Evolutionary conservation across 1,139 yeast species (phyloP), one percentile per base, ranked within the genome.

Genomic region (Saccharomycopsis hybrid): DNA sequence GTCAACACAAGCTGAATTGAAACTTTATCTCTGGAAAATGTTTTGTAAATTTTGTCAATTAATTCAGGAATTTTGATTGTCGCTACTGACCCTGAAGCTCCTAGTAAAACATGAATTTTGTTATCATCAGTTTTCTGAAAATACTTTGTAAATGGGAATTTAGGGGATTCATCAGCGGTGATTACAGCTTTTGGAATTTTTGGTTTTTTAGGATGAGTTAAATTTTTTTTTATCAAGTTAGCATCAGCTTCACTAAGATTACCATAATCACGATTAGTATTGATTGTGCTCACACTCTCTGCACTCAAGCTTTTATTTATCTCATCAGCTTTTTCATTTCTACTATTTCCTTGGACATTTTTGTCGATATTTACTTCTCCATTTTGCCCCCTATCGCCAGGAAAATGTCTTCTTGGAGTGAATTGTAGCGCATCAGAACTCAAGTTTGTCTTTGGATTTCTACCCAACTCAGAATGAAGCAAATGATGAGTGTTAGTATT

Each of bases 61-160:
- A 89, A 85, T 57, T 85, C 66, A 0, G 96, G 96, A 35, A 92
- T 84, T 63, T 92, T 92, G 54, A 90, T 88, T 2, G 97, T 87
- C 4, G 98, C 98, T 4, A 92, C 97, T 1, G 96, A 85, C 0
- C 98, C 99, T 1, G 97, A 88, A 36, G 95, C 95, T 24, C 95
- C 97, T 42, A 92, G 71, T 51, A 92, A 71, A 41, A 92, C 82
- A 65, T 92, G 97, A 52, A 87, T 74, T 62, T 89, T 89, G 39
- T 82, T 82, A 62, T 85, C 94, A 61, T 85, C 92, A 59, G 82
- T 81, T 59, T 79, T 80, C 48, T 78, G 74, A 51, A 85, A 70
- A 61, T 78, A 84, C 58, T 83, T 82, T 44, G 83, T 83, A 60
- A 85, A 85, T 24, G 90, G 90, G 1, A 82, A 82, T 33, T 82